Conservation (phyloP, 441 rosid genomes). For the Populus hybrid region DNA sequence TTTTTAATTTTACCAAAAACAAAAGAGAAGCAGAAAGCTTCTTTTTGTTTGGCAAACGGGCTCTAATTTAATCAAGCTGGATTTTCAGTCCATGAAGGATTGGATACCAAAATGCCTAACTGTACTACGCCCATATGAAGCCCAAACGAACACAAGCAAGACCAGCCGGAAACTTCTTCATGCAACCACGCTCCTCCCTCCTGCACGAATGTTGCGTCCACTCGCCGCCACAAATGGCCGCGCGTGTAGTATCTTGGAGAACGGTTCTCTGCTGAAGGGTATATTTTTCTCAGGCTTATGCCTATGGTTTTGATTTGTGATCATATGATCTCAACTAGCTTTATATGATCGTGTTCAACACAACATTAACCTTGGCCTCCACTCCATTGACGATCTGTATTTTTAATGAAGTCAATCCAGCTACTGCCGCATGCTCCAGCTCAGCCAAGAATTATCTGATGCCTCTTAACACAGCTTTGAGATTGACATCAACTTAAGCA, state of each 20-base stretch:
- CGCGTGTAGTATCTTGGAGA: no score
- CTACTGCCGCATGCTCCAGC: background rate
- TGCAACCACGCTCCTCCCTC: background rate
- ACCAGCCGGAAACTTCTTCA: background rate
- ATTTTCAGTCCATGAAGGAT: no score
- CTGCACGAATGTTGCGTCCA: background rate
- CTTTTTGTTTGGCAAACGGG: no score
- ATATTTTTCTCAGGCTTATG: no score
- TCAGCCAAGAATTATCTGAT: background rate
- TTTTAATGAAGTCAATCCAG: background rate
- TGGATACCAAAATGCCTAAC: background rate
- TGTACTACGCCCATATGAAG: background rate
- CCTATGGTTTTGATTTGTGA: background rate
- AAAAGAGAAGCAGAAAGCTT: no score
- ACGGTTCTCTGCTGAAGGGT: no score
- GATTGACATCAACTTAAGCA: background rate
- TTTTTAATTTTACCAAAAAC: no score
- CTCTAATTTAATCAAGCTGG: no score
- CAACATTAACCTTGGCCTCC: background rate
- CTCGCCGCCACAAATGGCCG: background rate
- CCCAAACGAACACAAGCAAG: background rate
- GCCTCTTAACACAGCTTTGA: background rate
- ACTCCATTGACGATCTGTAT: background rate
- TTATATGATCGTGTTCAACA: background rate
- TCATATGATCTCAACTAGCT: background rate